These are phyloP conservation scores for Lentinula guzmanii DNA, from an alignment of 768 basidiomycete genomes.

Conservation along the genomic window DNA sequence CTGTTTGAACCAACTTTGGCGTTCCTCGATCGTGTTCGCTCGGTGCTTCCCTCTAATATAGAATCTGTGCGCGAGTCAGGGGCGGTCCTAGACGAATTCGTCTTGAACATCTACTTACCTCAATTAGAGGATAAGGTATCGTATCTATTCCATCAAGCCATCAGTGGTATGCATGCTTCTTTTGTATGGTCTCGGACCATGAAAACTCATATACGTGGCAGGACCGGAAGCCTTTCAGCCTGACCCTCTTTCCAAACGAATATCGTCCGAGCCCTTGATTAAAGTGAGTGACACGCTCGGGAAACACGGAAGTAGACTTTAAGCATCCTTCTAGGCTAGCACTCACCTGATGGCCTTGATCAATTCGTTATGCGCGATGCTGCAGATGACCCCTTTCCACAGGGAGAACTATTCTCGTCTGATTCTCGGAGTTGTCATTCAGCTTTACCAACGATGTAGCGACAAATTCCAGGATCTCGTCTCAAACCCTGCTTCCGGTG, in stretches of 20 bases:
- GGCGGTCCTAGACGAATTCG: slow-evolving; percentile 84
- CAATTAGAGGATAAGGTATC: slow-evolving; percentile 94
- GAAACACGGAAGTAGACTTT: neutral
- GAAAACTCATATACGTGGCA: slow-evolving; percentile 17
- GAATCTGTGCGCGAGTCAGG: slow-evolving; percentile 64
- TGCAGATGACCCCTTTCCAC: slow-evolving; percentile 89
- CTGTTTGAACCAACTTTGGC: slow-evolving; percentile 92
- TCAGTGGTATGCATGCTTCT: slow-evolving; percentile 47
- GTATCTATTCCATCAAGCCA: slow-evolving; percentile 77
- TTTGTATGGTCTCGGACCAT: neutral
- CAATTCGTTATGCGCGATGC: slow-evolving; percentile 89
- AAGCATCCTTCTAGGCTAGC: slow-evolving; percentile 51
- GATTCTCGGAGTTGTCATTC: slow-evolving; percentile 89
- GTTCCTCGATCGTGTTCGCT: slow-evolving; percentile 71
- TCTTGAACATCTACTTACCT: slow-evolving; percentile 86
- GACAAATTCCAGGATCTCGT: slow-evolving; percentile 79
- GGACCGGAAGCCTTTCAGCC: slow-evolving; percentile 86
- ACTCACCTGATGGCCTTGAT: slow-evolving; percentile 84
- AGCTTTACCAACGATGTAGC: slow-evolving; percentile 93
- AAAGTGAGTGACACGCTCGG: slow-evolving; percentile 43
- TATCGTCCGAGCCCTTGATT: slow-evolving; percentile 69
- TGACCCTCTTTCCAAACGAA: slow-evolving; percentile 59
- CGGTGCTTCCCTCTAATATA: slow-evolving; percentile 65
- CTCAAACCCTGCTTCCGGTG: slow-evolving; percentile 26
- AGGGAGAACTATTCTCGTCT: slow-evolving; percentile 91